A percentile compares a stretch with the other conserved stretches of the same genome.
These are phyloP conservation scores for Microdochium nivale DNA, from an alignment of 2,329 filamentous ascomycete species.

Conservation along the genomic window DNA sequence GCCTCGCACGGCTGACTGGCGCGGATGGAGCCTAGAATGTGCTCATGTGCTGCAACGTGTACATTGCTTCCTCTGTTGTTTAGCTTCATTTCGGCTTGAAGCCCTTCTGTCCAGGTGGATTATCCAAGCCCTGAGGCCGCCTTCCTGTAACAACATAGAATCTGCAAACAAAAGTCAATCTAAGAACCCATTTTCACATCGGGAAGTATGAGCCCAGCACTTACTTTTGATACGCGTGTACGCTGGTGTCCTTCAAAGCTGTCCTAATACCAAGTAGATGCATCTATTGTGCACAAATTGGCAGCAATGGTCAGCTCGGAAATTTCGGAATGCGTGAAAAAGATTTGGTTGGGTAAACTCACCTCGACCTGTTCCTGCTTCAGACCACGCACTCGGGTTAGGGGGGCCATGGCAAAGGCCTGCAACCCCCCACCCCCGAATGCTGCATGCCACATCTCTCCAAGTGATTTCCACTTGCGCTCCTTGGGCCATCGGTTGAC, in stretches of 20 bases:
- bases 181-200: no score
- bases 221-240: constrained; percentile 37
- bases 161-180: constrained; percentile 1
- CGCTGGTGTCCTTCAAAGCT: constrained; percentile 33
- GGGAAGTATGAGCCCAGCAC: not conserved
- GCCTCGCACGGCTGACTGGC: no score
- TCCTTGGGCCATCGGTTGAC: constrained; percentile 45
- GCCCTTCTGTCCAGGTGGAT: not conserved
- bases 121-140: constrained; percentile 33
- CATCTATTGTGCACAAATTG: constrained; percentile 22
- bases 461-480: constrained; percentile 30
- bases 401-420: constrained; percentile 32
- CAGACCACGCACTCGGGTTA: constrained; percentile 29
- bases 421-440: constrained; percentile 30
- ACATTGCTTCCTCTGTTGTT: no score
- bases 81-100: not conserved
- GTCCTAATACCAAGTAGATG: constrained; percentile 39
- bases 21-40: no score
- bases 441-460: constrained; percentile 35
- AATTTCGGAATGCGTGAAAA: not conserved
- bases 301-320: constrained; percentile 6
- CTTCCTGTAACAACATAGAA: constrained; percentile 42
- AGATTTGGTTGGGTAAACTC: constrained; percentile 5
- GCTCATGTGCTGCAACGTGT: no score
- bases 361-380: constrained; percentile 41